Evolutionary conservation across 2,329 filamentous ascomycete species (phyloP).

Genomic region (Volutella citrinella): DNA sequence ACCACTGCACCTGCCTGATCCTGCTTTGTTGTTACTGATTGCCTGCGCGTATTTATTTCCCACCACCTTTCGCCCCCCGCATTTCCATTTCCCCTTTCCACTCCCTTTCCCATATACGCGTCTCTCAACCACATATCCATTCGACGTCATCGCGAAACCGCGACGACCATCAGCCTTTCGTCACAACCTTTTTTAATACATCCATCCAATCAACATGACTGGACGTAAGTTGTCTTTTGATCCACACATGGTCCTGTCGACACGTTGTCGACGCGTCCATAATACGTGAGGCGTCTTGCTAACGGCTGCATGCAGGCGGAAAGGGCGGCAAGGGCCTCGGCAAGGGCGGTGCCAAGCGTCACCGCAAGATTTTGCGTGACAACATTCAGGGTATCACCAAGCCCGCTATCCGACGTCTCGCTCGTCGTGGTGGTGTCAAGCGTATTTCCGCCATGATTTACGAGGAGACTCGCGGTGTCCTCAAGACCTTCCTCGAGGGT

Average conservation of each 20-base stretch:
- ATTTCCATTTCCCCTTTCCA: constrained; percentile 20
- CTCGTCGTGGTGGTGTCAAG: constrained; percentile 99
- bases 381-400: constrained; percentile 99
- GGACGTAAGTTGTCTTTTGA: constrained; percentile 58
- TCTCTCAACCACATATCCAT: constrained; percentile 20
- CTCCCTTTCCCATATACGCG: constrained; percentile 21
- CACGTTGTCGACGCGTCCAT: constrained; percentile 1
- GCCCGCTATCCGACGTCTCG: constrained; percentile 97
- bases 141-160: constrained; percentile 24
- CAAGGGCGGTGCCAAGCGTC: constrained; percentile 98
- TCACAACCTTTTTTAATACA: constrained; percentile 22
- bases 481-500: constrained; percentile 75
- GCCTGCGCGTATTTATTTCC: constrained; percentile 36
- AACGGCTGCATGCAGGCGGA: constrained; percentile 58
- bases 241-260: background rate
- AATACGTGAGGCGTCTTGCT: constrained; percentile 1
- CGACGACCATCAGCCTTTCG: constrained; percentile 23
- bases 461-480: constrained; percentile 73
- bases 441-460: constrained; percentile 97
- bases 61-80: constrained; percentile 26
- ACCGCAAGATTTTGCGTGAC: constrained; percentile 98
- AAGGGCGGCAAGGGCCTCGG: constrained; percentile 98
- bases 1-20: constrained; percentile 7
- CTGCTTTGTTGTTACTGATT: constrained; percentile 31
- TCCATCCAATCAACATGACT: constrained; percentile 59